Conservation (phyloP, 163 green algal genomes). For the Volvox carteri region DNA sequence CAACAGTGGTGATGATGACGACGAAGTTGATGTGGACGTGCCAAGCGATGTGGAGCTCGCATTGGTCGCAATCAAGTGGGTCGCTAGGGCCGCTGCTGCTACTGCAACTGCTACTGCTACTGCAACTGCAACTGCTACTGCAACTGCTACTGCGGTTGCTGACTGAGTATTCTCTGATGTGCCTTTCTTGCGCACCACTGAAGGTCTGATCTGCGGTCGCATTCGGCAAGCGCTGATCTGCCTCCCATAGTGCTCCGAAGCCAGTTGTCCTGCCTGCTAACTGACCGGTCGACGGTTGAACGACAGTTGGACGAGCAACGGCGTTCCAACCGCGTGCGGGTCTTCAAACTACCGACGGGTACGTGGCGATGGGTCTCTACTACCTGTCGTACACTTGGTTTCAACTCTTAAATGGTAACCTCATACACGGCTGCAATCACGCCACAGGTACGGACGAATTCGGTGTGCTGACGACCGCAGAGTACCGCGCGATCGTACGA, state of each 20-base stretch:
- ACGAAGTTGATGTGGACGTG: not conserved
- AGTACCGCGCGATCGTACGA: not conserved
- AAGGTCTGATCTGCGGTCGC: conserved; percentile 26
- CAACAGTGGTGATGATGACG: not conserved
- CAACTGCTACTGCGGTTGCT: not conserved
- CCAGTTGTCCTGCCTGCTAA: conserved; percentile 19
- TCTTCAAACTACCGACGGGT: conserved; percentile 45
- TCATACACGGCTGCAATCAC: too few relatives aligned
- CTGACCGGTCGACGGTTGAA: not conserved
- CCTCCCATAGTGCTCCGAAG: conserved; percentile 32
- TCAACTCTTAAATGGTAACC: too few relatives aligned
- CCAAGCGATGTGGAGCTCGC: conserved; percentile 46
- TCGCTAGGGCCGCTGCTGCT: not conserved
- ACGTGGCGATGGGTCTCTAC: too few relatives aligned
- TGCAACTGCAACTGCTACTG: not conserved
- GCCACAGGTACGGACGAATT: conserved; percentile 43
- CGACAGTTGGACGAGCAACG: conserved; percentile 44
- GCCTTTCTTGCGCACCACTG: too few relatives aligned
- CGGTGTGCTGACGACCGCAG: not conserved
- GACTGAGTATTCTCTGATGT: not conserved
- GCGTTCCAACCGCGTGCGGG: conserved; percentile 13
- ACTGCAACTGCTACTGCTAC: not conserved
- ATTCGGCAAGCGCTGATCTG: not conserved
- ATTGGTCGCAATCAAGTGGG: conserved; percentile 10
- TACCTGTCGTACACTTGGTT: too few relatives aligned